These are phyloP conservation scores for Cenchrus purpureus DNA, from an alignment of 176 grass and related monocot genomes.

Conservation along the genomic window DNA sequence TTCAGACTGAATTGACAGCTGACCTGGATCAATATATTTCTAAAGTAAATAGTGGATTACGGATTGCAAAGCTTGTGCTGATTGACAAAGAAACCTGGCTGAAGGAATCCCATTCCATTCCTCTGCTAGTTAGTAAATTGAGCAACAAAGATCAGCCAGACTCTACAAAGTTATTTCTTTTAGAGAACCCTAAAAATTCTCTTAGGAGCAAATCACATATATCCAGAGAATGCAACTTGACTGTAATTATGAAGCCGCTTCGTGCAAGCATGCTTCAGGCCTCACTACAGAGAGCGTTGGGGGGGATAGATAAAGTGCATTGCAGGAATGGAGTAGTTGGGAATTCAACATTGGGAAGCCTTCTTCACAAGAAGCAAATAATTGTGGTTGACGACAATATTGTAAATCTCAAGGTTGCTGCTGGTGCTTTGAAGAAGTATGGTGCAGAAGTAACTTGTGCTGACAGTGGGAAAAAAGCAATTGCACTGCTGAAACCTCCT, in stretches of 20 bases:
- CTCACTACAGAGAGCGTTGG: constrained; percentile 67
- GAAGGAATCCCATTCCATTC: constrained; percentile 57
- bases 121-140: constrained; percentile 61
- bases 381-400: constrained; percentile 91
- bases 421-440: constrained; percentile 92
- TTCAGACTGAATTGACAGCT: constrained; percentile 64
- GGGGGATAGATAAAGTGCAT: constrained; percentile 56
- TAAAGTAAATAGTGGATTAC: constrained; percentile 55
- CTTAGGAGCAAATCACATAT: constrained; percentile 53
- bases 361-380: constrained; percentile 87
- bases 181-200: constrained; percentile 67
- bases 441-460: constrained; percentile 81
- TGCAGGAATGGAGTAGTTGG: constrained; percentile 68
- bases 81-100: constrained; percentile 87
- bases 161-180: constrained; percentile 78
- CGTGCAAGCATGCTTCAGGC: constrained; percentile 91
- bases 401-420: constrained; percentile 96
- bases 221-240: constrained; percentile 65
- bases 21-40: constrained; percentile 63
- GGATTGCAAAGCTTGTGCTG: constrained; percentile 69
- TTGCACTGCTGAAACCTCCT: constrained; percentile 71
- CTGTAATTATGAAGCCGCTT: constrained; percentile 89
- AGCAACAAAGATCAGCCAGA: constrained; percentile 55
- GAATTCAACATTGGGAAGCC: constrained; percentile 62
- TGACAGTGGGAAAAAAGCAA: constrained; percentile 79